Base-by-base conservation (phyloP, 1,284 basidiomycete species). In the Waitea zeae region DNA sequence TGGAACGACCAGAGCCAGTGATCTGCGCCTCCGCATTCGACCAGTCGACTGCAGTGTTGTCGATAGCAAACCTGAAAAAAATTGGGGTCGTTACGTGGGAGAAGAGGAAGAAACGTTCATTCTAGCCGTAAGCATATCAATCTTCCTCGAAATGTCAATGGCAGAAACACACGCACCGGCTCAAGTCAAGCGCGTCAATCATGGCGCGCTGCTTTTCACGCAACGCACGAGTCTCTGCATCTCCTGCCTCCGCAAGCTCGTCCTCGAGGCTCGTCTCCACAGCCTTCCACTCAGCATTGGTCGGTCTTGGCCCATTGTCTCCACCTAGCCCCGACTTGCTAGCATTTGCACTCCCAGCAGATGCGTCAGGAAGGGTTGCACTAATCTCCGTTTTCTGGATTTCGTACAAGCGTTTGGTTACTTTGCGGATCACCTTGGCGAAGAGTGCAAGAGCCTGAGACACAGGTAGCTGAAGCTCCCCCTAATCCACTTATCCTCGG, bases 391-490 rank as follows among this genome's bases (percentile, higher is more conserved):
- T 68, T 52, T 84, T 86, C 49, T 88, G 86, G 15, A 97, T 67
- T 36, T 84, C 80, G 36, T 79, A 66, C 33, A 98, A 57, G 19
- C 70, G 63, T 46, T 82, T 83, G 43, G 72, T 75, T 39, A 96
- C 70, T 56, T 90, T 87, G 36, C 88, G 75, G 35, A 97, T 61
- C 20, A 89, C 67, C 59, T 98, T 97, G 45, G 79, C 79, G 52
- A 98, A 92, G 26, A 97, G 62, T 0, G 93, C 92, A 12, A 98
- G 67, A 0, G 75, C 68, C 54, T 98, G 93, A 3, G 80, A 80
- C 15, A 88, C 75, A 0, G 87, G 82, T 0, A 97, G 57, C 15
- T 76, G 71, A 14, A 98, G 63, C 49, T 95, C 89, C 20, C 57
- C 50, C 80, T 84, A 39, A 33, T 36, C n/a, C n/a, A n/a, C n/a